Base-by-base conservation (phyloP, 2,329 filamentous ascomycete genomes). In the Aspergillus sp. region DNA sequence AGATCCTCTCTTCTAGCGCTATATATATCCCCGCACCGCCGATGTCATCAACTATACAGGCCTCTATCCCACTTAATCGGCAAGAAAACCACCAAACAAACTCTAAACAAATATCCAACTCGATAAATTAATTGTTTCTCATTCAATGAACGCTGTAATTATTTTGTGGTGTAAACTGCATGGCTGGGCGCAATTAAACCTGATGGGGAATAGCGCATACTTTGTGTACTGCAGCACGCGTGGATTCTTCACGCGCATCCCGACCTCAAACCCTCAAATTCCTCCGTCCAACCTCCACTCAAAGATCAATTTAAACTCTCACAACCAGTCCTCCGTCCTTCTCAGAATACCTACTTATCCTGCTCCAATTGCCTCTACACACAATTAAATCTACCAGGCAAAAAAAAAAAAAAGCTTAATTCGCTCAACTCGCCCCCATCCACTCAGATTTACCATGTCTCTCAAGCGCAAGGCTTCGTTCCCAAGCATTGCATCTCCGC, bases 391-490 rank as follows among this genome's bases (percentile, higher is more conserved):
- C 17, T 2, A 13, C 17, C 19, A 37, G 12, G 9, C 5, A 19
- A 42, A 19, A 19, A 42, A 17, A 19, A 20, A 42, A 19, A 19
- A 42, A 17, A 19, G 12, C 40, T 45, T 41, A 50, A 42, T 30
- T 30, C n/a, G 11, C 49, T 46, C 34, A 49, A 39, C 34, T 52
- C 34, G 15, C 15, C 34, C 22, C 8, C 45, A 30, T 30, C 22
- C 15, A n/a, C 11, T 24, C 20, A 37, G 49, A 40, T 20, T 17
- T 22, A 57, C 44, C n/a, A 86, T 86, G 83, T 75, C 77, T 20
- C 73, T 82, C 69, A 86, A 86, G 70, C 83, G 84, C 68, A 86
- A 86, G 69, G 81, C 83, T 45, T 83, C 82, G 42, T 77, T 79
- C 61, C 78, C 81, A 15, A 76, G 68, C 13, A 61, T 80, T 17